phyloP scores from a whole-genome alignment of 352 stramenopile genomes.

The Albugo laibachii region DNA sequence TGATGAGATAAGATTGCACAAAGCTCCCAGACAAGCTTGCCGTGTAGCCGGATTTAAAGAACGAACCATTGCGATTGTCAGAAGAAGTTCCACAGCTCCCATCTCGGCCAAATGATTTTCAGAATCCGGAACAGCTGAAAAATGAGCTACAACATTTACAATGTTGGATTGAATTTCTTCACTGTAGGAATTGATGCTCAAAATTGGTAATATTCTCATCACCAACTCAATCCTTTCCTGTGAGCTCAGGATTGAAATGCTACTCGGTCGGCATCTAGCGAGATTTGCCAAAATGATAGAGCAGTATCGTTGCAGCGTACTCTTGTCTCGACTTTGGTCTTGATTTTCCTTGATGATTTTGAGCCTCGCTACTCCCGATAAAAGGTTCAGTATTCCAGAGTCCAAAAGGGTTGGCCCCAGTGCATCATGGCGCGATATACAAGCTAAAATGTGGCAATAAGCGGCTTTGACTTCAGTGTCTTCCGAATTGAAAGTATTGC shows the following conservation, averaged over 20 bases:
- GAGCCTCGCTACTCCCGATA: too few species aligned
- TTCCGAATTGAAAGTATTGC: conserved; percentile 32
- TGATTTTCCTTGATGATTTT: too few species aligned
- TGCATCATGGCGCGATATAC: conserved; percentile 41
- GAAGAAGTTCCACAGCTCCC: conserved; percentile 35
- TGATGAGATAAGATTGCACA: conserved; percentile 39
- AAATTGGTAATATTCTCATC: conserved; percentile 39
- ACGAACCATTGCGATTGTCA: conserved; percentile 70
- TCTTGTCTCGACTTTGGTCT: too few species aligned
- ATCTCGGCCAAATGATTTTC: conserved; percentile 30
- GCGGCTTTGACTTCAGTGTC: conserved; percentile 48
- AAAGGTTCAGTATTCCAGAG: conserved; percentile 18
- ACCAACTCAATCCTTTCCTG: conserved; percentile 10
- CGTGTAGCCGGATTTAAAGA: conserved; percentile 37
- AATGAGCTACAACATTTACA: conserved; percentile 45
- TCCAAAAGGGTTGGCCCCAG: conserved; percentile 30
- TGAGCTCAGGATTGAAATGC: conserved; percentile 43
- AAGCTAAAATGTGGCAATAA: conserved; percentile 55
- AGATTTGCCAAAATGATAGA: conserved; percentile 25
- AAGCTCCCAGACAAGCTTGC: conserved; percentile 36
- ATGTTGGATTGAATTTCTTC: conserved; percentile 63
- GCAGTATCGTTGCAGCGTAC: too few species aligned
- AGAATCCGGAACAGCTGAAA: conserved; percentile 28
- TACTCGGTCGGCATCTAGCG: conserved; percentile 19
- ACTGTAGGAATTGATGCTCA: conserved; percentile 65